Base-by-base conservation (phyloP, 1,139 yeast genomes). In the Suhomyces guaymorum region DNA sequence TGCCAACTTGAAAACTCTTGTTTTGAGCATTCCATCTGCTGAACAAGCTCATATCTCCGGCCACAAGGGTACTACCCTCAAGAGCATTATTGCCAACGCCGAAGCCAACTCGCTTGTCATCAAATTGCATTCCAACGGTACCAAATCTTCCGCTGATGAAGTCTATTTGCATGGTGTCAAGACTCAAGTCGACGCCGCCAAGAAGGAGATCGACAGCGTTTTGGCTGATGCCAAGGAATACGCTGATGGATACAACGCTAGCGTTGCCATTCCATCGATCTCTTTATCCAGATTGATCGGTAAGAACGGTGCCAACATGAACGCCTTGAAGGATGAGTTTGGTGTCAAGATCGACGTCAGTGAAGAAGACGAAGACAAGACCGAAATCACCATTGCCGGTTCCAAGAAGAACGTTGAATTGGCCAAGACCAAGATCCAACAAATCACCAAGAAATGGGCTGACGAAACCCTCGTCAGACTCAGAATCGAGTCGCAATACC, bases 251-350 rank as follows among this genome's bases (percentile, higher is more conserved):
- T 85, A 75, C 59, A 63, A 70, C 33, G 60, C 79, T 15, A 65
- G 73, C 26, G 45, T 59, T 11, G 69, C 67, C 28, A 81, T 88
- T 52, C 95, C 97, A 41, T 61, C 78, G 2, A 66, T 73, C 38
- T 76, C 79, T 30, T 70, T 90, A 41, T 75, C 94, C 26, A 81
- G 95, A 61, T 72, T 94, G 38, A 88, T 94, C 59, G 99, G 98
- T 48, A 85, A 83, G 58, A 86, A 79, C 43, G 98, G 98, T 39
- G 66, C 86, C 27, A 78, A 81, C 55, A 65, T 92, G 56, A 75
- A 78, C 49, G 66, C 78, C 35, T 62, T 88, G 46, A 75, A 83
- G 48, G 88, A 85, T n/a, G 85, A 86, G 55, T 88, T 72, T 52
- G 90, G 82, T 30, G 89, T 87, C 44, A 76, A 74, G 49, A 75